phyloP scores from a whole-genome alignment of 805 yeast species.

The Lachancea sp. region DNA sequence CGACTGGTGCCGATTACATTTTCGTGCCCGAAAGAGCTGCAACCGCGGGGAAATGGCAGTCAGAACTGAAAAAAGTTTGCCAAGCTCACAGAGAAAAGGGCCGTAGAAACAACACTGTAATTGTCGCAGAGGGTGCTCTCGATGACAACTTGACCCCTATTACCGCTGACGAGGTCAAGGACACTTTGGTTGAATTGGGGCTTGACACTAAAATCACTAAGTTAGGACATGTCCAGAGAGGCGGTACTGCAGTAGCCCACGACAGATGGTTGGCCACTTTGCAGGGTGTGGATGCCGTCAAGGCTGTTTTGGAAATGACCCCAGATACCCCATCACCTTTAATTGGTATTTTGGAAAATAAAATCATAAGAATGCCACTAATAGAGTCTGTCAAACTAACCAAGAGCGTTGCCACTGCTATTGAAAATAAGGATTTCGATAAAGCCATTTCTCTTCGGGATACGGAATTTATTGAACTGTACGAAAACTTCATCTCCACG shows the following conservation, averaged over 20 bases:
- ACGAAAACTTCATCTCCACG: conserved; percentile 63
- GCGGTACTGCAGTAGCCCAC: conserved; percentile 95
- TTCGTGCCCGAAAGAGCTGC: conserved; percentile 95
- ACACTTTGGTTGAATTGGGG: conserved; percentile 75
- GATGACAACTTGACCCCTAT: conserved; percentile 76
- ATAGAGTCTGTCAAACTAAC: conserved; percentile 88
- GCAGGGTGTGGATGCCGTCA: conserved; percentile 97
- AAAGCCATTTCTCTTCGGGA: conserved; percentile 85
- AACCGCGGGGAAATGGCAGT: conserved; percentile 64
- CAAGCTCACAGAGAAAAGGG: conserved; percentile 78
- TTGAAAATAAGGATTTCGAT: conserved; percentile 69
- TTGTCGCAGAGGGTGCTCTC: conserved; percentile 97
- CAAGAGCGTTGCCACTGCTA: conserved; percentile 85
- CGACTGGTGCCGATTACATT: conserved; percentile 92
- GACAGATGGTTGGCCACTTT: conserved; percentile 88
- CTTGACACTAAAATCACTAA: conserved; percentile 93
- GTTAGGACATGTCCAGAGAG: conserved; percentile 96
- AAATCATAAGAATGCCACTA: conserved; percentile 75
- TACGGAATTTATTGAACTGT: conserved; percentile 77
- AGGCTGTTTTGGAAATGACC: conserved; percentile 81
- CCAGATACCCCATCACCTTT: conserved; percentile 92
- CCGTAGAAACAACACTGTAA: conserved; percentile 88
- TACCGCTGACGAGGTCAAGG: conserved; percentile 71
- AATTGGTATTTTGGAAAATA: conserved; percentile 85
- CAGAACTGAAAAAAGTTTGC: conserved; percentile 69